Conservation (phyloP, 306 rosid species). For the Glycine tomentella region DNA sequence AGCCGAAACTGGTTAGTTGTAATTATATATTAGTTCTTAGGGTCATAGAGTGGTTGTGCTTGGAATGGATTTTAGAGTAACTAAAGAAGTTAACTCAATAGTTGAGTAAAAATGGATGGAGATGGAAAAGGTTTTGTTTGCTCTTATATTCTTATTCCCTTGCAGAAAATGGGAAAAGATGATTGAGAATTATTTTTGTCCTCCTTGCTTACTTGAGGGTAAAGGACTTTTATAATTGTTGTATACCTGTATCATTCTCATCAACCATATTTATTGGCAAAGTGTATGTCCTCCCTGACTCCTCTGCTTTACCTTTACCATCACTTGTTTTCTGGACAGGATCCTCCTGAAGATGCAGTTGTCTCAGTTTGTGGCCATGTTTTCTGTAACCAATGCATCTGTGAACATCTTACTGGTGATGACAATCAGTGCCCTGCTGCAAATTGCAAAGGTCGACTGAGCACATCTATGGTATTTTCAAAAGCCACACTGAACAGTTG, state of each 20-base stretch:
- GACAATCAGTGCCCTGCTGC: conserved; percentile 71
- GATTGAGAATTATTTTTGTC: conserved; percentile 9
- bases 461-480: conserved; percentile 63
- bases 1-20: background rate
- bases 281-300: conserved; percentile 13
- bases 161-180: conserved; percentile 5
- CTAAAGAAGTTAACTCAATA: conserved; percentile 7
- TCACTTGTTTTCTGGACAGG: conserved; percentile 53
- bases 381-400: conserved; percentile 84
- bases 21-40: conserved; percentile 17
- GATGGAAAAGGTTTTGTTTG: conserved; percentile 12
- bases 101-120: conserved; percentile 24
- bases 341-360: conserved; percentile 92
- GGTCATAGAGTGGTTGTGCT: background rate
- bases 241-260: background rate
- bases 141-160: background rate
- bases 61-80: conserved; percentile 13
- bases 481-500: conserved; percentile 63
- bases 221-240: background rate
- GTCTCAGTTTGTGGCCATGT: conserved; percentile 89
- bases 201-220: background rate
- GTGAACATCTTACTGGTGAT: conserved; percentile 71
- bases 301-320: background rate
- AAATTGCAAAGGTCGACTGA: conserved; percentile 66
- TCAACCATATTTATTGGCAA: conserved; percentile 17